phyloP scores from a whole-genome alignment of 1,284 basidiomycete species.

The Trametes polyzona region DNA sequence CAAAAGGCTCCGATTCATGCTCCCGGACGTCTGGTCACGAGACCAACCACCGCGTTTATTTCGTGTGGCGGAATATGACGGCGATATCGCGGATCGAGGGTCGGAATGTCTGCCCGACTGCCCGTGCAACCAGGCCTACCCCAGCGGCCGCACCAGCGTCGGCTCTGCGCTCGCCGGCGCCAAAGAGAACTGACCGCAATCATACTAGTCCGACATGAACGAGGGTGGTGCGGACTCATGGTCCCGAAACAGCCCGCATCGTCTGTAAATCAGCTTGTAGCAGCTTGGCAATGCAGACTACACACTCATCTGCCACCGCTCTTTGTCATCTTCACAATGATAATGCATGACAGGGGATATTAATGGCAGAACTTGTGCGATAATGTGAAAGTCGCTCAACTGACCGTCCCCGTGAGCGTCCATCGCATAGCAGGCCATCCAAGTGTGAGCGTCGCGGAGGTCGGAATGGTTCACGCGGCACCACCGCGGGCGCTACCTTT shows the following conservation, averaged over 20 bases:
- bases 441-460: background rate
- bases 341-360: background rate
- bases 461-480: slow-evolving; percentile 4
- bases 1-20: too few relatives aligned
- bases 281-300: background rate
- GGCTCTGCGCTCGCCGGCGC: too few relatives aligned
- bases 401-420: slow-evolving; percentile 12
- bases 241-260: background rate
- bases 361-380: background rate
- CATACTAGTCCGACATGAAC: too few relatives aligned
- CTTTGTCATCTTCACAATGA: background rate
- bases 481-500: slow-evolving; percentile 1
- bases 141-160: background rate
- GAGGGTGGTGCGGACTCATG: background rate
- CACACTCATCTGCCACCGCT: background rate
- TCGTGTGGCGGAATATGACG: slow-evolving; percentile 3
- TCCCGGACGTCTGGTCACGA: too few relatives aligned
- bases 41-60: background rate
- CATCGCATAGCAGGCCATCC: background rate
- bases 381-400: background rate
- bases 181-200: too few relatives aligned
- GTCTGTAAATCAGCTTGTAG: background rate
- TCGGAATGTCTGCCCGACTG: background rate
- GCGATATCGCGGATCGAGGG: slow-evolving; percentile 5
- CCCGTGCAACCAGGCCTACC: too few relatives aligned